Evolutionary conservation across 2,329 filamentous ascomycete genomes (phyloP), one percentile per base, ranked within the genome.

Genomic region (Emericellopsis cladophorae): DNA sequence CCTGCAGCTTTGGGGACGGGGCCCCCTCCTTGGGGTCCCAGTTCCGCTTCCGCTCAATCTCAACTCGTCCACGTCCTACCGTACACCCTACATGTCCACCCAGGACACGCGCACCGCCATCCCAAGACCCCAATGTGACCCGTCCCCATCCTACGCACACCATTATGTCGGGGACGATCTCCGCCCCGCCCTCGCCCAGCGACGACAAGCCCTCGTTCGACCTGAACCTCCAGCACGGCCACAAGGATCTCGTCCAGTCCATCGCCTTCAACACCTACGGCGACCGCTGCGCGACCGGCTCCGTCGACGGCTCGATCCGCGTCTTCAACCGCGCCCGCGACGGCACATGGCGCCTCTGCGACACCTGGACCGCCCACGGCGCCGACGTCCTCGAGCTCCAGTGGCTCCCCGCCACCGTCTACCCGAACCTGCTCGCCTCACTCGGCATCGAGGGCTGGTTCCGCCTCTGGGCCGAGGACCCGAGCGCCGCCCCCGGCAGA

Each of bases 221-320:
- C 44, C 61, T 72, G 46, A 76, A 84, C 50, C 74, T 86, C 52
- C 74, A 79, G 45, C 79, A 87, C 57, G 81, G 81, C 50, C 83
- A 89, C 61, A 76, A 79, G 53, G 84, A 93, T 57, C 72, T 92
- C 36, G 84, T 93, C 40, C 80, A 89, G 48, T 82, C 86, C 42
- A 80, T 90, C 45, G 82, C 86, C 49, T 94, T 93, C 72, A 95
- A 95, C 61, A 81, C 80, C 49, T 94, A 94, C 59, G 90, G 89
- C 51, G 89, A 87, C 52, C 84, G 89, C 50, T 89, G 90, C 68
- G 84, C 89, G 34, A 92, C 88, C 3, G 88, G 87, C 29, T 92
- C 87, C 15, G 85, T 90, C 15, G 90, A 96, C 59, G 90, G 94
- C 59, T 86, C 84, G 58, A 82, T 96, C 53, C 87, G 89, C 56